Percentiles rank a stretch among this genome's conserved stretches.
These are phyloP conservation scores for Chalciporus sphaerocephalus DNA, from an alignment of 768 basidiomycete species.

Conservation along the genomic window DNA sequence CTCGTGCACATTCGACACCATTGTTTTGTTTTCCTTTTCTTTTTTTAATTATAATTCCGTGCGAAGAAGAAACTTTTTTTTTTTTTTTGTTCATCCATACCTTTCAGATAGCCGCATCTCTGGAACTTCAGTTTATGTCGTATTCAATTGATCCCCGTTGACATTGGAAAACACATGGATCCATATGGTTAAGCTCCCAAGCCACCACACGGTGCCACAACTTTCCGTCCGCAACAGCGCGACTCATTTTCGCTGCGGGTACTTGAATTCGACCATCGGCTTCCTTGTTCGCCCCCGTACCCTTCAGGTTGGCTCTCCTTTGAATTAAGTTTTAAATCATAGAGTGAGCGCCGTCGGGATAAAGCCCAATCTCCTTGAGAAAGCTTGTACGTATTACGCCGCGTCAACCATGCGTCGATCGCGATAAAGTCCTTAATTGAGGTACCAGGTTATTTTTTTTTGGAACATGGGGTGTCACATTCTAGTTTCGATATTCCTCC, in stretches of 20 bases:
- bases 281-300: slow-evolving; percentile 9
- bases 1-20: slow-evolving; percentile 1
- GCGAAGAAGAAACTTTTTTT: slow-evolving; percentile 23
- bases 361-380: slow-evolving; percentile 56
- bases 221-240: slow-evolving; percentile 15
- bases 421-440: slow-evolving; percentile 26
- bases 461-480: slow-evolving; percentile 3
- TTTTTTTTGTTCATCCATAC: slow-evolving; percentile 8
- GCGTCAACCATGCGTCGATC: slow-evolving; percentile 27
- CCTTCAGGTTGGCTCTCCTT: slow-evolving; percentile 16
- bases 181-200: slow-evolving; percentile 29
- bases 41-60: slow-evolving; percentile 13
- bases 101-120: slow-evolving; percentile 13
- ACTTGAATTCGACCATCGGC: slow-evolving; percentile 11
- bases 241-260: slow-evolving; percentile 5
- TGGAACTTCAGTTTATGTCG: slow-evolving; percentile 30
- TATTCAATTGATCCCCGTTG: slow-evolving; percentile 35
- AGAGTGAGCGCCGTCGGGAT: slow-evolving; percentile 34
- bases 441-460: slow-evolving; percentile 16
- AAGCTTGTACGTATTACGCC: slow-evolving; percentile 30
- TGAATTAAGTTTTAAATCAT: slow-evolving; percentile 9
- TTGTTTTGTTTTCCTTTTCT: slow-evolving; percentile 16
- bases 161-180: slow-evolving; percentile 29
- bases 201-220: slow-evolving; percentile 25
- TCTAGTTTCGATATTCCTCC: slow-evolving; percentile 12